Evolutionary conservation across 2,329 filamentous ascomycete species (phyloP), one percentile per base, ranked within the genome.

Genomic region (Trichoderma citrinoviride): DNA sequence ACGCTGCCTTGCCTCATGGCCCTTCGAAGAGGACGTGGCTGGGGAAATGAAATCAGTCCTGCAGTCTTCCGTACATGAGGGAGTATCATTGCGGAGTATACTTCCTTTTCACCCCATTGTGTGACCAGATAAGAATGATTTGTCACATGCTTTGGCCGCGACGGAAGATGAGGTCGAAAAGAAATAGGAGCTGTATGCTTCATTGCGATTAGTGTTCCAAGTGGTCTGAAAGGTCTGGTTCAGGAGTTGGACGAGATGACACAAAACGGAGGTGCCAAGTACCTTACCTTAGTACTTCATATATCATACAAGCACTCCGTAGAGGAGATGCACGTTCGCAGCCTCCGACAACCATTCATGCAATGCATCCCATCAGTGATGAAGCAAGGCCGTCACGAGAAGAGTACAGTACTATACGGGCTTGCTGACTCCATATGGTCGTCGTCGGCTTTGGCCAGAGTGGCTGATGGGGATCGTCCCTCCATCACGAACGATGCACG

Each of bases 401-500:
- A 50, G 41, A 19, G 17, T n/a, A n/a, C n/a, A n/a, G n/a, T n/a
- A n/a, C 23, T 21, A 21, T 37, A 33, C 7, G 29, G 17, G 40
- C 19, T 41, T 25, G 57, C 57, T 21, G 57, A n/a, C 29, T 21
- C 46, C 57, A 14, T 41, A 21, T 43, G 21, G 19, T 33, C 14
- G 12, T 44, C n/a, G 25, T 23, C 47, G 47, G 43, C 12, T 43
- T 44, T 43, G 57, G 3, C n/a, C 37, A 44, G 37, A 50, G 57
- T 53, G 37, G 57, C 37, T 50, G 33, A 61, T 61, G 57, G 43
- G 47, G 37, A 61, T 21, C 47, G 47, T 52, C 29, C 46, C 12
- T 44, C 57, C n/a, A 61, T 53, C 37, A 61, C 49, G 37, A 52
- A 40, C 25, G 46, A 41, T 44, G 57, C 57, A 61, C 57, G 57